These are phyloP conservation scores for Linnemannia exigua DNA, from an alignment of 192 early-diverging fungal genomes.

Conservation along the genomic window DNA sequence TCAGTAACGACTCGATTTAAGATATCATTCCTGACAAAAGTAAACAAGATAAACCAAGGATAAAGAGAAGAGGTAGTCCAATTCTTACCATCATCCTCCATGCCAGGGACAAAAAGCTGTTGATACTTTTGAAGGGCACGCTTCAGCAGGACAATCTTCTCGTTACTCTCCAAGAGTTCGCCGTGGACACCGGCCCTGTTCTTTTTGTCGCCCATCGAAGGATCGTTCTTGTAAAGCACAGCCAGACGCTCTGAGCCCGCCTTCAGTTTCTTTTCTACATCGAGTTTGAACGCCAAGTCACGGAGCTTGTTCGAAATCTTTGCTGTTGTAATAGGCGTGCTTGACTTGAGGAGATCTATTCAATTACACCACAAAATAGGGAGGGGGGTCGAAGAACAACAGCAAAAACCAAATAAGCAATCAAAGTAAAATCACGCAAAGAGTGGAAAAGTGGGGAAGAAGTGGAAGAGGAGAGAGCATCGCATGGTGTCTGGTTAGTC, in stretches of 20 bases:
- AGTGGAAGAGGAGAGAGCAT: conserved; percentile 16
- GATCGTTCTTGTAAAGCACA: conserved; percentile 63
- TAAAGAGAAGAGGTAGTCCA: not conserved
- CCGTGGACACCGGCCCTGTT: conserved; percentile 66
- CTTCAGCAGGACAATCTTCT: conserved; percentile 81
- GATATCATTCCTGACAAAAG: not conserved
- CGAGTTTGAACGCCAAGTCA: conserved; percentile 91
- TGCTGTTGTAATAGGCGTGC: conserved; percentile 75
- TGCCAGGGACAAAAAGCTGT: conserved; percentile 84
- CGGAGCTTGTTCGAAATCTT: conserved; percentile 87
- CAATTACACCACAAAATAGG: conserved; percentile 19
- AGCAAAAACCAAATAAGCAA: too few relatives aligned
- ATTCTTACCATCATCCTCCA: conserved; percentile 74
- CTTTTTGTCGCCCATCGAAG: conserved; percentile 66
- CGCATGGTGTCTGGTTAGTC: conserved; percentile 32
- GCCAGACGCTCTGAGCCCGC: conserved; percentile 85
- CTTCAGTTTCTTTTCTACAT: conserved; percentile 94
- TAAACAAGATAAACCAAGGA: too few relatives aligned
- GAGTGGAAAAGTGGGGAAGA: not conserved
- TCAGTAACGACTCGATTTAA: not conserved
- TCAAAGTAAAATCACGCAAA: conserved; percentile 41
- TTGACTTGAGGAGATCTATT: conserved; percentile 77
- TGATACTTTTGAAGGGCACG: conserved; percentile 88
- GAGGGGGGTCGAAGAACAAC: conserved; percentile 40
- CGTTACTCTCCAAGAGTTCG: conserved; percentile 77